Base-by-base conservation (phyloP, 371 early-diverging fungal species). In the Blakeslea trispora region DNA sequence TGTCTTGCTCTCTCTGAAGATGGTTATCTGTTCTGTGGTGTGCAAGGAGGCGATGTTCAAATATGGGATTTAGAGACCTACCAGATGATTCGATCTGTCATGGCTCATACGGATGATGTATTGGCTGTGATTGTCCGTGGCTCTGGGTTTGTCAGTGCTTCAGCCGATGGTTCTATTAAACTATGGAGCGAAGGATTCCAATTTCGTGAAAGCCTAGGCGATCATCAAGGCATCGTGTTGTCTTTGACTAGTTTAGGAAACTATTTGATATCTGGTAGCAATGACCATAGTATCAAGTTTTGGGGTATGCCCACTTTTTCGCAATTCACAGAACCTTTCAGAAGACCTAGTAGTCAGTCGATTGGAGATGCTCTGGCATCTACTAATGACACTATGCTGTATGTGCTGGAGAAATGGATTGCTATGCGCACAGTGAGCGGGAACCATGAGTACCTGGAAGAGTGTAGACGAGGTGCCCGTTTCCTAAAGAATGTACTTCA, bases 11-110 rank as follows among this genome's bases (percentile, higher is more conserved):
- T 91, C 24, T 78, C 74, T 5, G 74, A 83, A 50, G 89, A 90
- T 45, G 91, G 85, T 0, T 79, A 89, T 43, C 59, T 92, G 56
- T 89, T 87, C 46, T 86, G 88, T 64, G 92, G 91, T 42, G 77
- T 85, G 7, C 92, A 92, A 77, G 88, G 85, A 46, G 92, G 92
- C 46, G 79, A 75, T 53, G 81, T 92, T 35, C 81, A 84, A 59
- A 82, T 91, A 18, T 92, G 89, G 82, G 92, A 92, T 60, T 64
- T 92, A 10, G 92, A 92, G 64, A 92, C 91, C 0, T 53, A 69
- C 53, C 91, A 90, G 66, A 61, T 84, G 55, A 85, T 92, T 24
- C 80, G 89, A 32, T 80, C 81, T 19, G 72, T 92, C 19, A 66
- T 80, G 63, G 89, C 86, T 17, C 88, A 83, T 61, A 71, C 81